Percentiles rank a stretch among this genome's conserved stretches.
These are phyloP conservation scores for Akanthomyces lecanii DNA, from an alignment of 2,329 filamentous ascomycete species.

Conservation along the genomic window DNA sequence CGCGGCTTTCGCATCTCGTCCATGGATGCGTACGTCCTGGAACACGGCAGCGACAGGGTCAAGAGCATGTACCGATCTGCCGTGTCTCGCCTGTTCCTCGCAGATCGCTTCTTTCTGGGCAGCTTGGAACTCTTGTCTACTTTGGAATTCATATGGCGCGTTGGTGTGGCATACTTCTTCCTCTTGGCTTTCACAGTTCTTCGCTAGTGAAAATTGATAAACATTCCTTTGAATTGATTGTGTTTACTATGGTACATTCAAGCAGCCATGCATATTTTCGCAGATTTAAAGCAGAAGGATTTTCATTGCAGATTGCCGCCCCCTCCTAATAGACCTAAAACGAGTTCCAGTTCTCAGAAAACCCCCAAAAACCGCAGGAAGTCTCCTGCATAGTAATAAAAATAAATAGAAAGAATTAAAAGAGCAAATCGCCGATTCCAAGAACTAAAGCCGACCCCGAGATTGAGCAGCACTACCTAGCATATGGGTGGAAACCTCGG, in stretches of 20 bases:
- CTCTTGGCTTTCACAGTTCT: not conserved
- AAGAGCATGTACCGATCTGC: slow-evolving; percentile 34
- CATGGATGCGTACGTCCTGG: slow-evolving; percentile 48
- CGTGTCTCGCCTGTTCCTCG: slow-evolving; percentile 41
- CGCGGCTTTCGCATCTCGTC: slow-evolving; percentile 45
- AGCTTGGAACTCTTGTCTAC: slow-evolving; percentile 29
- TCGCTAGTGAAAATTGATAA: too few species aligned
- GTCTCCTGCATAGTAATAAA: not conserved
- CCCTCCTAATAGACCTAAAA: not conserved
- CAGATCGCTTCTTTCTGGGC: slow-evolving; percentile 39
- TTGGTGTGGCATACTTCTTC: not conserved
- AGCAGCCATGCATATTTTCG: not conserved
- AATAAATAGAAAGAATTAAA: not conserved
- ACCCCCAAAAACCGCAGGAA: not conserved
- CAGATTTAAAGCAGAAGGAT: not conserved
- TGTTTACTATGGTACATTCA: slow-evolving; percentile 1
- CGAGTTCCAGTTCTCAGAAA: not conserved
- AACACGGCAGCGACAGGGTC: slow-evolving; percentile 23
- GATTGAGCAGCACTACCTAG: slow-evolving; percentile 25
- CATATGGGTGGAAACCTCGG: slow-evolving; percentile 78
- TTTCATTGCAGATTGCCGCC: slow-evolving; percentile 2
- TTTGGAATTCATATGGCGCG: not conserved
- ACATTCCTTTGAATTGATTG: not conserved
- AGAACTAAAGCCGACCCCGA: not conserved
- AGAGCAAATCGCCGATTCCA: not conserved